Evolutionary conservation across 1,139 yeast species (phyloP).

Genomic region (Dujonia santamariae): DNA sequence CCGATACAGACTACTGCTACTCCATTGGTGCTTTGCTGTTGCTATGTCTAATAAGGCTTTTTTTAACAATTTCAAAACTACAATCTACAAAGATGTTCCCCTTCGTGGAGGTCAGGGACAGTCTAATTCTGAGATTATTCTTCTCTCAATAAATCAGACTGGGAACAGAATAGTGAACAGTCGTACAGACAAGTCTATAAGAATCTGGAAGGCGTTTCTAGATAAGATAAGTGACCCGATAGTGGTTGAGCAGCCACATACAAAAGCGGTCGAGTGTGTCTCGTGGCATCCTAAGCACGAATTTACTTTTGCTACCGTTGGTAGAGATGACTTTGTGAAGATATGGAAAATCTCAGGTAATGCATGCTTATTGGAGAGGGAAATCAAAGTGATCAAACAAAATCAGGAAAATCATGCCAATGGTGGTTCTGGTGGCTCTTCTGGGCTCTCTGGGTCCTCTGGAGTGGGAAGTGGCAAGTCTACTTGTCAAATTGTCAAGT

Average conservation of each 20-base stretch:
- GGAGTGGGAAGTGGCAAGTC: too few relatives aligned
- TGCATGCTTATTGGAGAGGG: slow-evolving; percentile 34
- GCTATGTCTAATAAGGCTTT: slow-evolving; percentile 12
- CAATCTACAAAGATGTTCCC: slow-evolving; percentile 23
- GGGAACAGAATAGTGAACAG: slow-evolving; percentile 46
- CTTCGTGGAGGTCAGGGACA: slow-evolving; percentile 21
- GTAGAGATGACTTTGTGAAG: slow-evolving; percentile 50
- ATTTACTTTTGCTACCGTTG: slow-evolving; percentile 55
- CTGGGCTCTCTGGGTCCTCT: too few relatives aligned
- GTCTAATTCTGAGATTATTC: slow-evolving; percentile 26
- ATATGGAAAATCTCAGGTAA: slow-evolving; percentile 50
- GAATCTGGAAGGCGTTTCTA: slow-evolving; percentile 38
- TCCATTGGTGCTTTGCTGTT: too few relatives aligned
- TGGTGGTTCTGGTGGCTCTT: too few relatives aligned
- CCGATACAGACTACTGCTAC: not conserved
- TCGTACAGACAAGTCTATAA: slow-evolving; percentile 43
- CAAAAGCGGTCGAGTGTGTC: slow-evolving; percentile 45
- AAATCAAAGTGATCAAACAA: slow-evolving; percentile 20
- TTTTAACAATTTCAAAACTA: slow-evolving; percentile 23
- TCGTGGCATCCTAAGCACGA: slow-evolving; percentile 62
- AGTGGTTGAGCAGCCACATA: slow-evolving; percentile 44
- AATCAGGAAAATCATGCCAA: slow-evolving; percentile 13
- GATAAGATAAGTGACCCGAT: slow-evolving; percentile 32
- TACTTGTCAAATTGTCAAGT: slow-evolving; percentile 35
- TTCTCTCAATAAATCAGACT: slow-evolving; percentile 31